phyloP scores from a whole-genome alignment of 73 alveolate species.

The Effrenium voratum region DNA sequence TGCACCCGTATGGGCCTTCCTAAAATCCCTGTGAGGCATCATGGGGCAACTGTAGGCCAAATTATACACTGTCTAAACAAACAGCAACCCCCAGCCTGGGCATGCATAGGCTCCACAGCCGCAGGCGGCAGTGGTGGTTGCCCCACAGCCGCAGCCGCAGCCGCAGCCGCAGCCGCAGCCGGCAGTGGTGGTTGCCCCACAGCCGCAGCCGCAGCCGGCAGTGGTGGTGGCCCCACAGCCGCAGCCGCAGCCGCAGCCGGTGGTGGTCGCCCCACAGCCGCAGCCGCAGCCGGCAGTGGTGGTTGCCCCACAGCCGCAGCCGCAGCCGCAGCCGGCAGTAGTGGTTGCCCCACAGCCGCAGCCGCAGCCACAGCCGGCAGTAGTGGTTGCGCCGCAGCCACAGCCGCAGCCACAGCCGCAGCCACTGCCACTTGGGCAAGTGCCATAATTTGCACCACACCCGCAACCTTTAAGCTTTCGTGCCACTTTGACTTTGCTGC shows the following conservation, averaged over 20 bases:
- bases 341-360: background rate
- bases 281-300: background rate
- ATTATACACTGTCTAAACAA: too few species aligned
- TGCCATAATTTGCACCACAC: background rate
- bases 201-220: too few species aligned
- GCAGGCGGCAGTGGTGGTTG: background rate
- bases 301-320: too few species aligned
- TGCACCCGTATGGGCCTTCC: too few species aligned
- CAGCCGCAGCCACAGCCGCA: too few species aligned
- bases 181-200: background rate
- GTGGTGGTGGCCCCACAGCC: too few species aligned
- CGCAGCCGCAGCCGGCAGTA: background rate
- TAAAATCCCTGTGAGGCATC: too few species aligned
- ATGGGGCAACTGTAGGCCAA: too few species aligned
- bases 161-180: background rate
- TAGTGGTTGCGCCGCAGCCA: background rate
- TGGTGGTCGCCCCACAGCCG: background rate
- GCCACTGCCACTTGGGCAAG: background rate
- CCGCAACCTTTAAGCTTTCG: background rate
- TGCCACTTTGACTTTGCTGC: background rate
- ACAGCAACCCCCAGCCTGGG: too few species aligned
- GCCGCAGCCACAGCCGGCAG: too few species aligned
- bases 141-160: too few species aligned
- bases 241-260: too few species aligned
- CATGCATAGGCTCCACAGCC: conserved; percentile 21